phyloP scores from a whole-genome alignment of 352 stramenopile species.

The Phytophthora lateralis region DNA sequence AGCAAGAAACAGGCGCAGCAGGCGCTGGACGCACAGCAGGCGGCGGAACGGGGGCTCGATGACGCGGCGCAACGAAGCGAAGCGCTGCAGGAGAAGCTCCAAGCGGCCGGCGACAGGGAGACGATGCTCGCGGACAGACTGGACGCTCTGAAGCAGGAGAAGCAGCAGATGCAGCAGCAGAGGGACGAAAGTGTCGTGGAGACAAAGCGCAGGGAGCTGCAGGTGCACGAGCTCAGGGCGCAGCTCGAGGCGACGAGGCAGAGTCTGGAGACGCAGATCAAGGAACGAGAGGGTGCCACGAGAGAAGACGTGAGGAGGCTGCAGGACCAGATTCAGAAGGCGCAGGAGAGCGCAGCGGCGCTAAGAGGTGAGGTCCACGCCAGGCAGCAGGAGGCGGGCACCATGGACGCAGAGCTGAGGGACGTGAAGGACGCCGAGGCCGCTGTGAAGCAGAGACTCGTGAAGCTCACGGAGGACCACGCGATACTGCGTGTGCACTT shows the following conservation, averaged over 20 bases:
- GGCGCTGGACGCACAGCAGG: conserved; percentile 28
- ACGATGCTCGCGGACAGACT: conserved; percentile 17
- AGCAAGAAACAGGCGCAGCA: conserved; percentile 43
- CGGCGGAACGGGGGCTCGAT: conserved; percentile 9
- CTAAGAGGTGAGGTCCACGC: conserved; percentile 62
- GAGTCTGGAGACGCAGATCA: conserved; percentile 35
- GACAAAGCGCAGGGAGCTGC: conserved; percentile 18
- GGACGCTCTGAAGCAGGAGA: conserved; percentile 34
- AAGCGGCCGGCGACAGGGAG: conserved; percentile 18
- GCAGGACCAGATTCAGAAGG: conserved; percentile 39
- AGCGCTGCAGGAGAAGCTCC: conserved; percentile 28
- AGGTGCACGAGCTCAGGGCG: conserved; percentile 28
- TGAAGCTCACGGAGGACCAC: conserved; percentile 70
- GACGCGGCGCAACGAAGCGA: conserved; percentile 21
- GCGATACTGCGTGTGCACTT: conserved; percentile 56
- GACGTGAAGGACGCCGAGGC: conserved; percentile 42
- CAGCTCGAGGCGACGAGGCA: conserved; percentile 35
- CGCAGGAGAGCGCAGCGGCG: conserved; percentile 45
- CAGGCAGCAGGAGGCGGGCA: conserved; percentile 49
- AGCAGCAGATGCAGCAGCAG: conserved; percentile 43
- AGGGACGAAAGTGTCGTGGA: conserved; percentile 22
- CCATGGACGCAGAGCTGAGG: conserved; percentile 44
- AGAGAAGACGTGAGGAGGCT: conserved; percentile 36
- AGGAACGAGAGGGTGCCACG: conserved; percentile 30
- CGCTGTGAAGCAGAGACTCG: conserved; percentile 51